Evolutionary conservation across 2,329 filamentous ascomycete species (phyloP).

Genomic region (Sclerotinia borealis): DNA sequence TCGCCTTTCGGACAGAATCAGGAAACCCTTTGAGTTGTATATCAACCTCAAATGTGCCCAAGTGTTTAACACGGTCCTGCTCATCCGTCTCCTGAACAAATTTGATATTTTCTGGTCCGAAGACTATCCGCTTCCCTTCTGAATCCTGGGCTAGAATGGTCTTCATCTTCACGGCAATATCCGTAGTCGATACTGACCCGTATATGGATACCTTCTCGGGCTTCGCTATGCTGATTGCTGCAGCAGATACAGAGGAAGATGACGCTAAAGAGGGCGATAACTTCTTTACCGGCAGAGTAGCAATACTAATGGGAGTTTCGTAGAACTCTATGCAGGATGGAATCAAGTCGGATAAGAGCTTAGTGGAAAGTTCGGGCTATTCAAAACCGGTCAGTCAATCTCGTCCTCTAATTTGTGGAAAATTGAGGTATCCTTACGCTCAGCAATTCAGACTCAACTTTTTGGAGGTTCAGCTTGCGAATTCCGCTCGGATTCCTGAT

Average conservation of each 20-base stretch:
- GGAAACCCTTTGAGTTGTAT: conserved; percentile 44
- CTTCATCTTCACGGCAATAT: conserved; percentile 44
- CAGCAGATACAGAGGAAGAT: conserved; percentile 26
- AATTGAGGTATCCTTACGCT: conserved; percentile 21
- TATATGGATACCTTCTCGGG: conserved; percentile 35
- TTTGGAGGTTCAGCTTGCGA: not conserved
- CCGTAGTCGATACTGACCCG: conserved; percentile 48
- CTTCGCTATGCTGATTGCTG: conserved; percentile 29
- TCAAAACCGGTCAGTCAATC: conserved; percentile 14
- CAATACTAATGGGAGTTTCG: conserved; percentile 26
- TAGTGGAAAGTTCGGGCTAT: conserved; percentile 25
- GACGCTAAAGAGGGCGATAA: conserved; percentile 27
- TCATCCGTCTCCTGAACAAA: conserved; percentile 39
- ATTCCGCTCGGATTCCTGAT: not conserved
- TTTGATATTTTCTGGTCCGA: conserved; percentile 44
- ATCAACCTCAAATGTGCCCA: conserved; percentile 47
- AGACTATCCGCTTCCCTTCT: conserved; percentile 43
- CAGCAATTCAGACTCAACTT: conserved; percentile 22
- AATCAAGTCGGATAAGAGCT: conserved; percentile 23
- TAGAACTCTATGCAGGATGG: conserved; percentile 29
- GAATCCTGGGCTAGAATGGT: conserved; percentile 44
- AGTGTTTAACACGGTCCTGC: conserved; percentile 42
- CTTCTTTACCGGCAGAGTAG: conserved; percentile 36
- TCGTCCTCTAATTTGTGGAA: conserved; percentile 2
- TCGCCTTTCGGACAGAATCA: conserved; percentile 36